Evolutionary conservation across 495 filamentous ascomycete species (phyloP).

Genomic region (Cetradonia linearis): DNA sequence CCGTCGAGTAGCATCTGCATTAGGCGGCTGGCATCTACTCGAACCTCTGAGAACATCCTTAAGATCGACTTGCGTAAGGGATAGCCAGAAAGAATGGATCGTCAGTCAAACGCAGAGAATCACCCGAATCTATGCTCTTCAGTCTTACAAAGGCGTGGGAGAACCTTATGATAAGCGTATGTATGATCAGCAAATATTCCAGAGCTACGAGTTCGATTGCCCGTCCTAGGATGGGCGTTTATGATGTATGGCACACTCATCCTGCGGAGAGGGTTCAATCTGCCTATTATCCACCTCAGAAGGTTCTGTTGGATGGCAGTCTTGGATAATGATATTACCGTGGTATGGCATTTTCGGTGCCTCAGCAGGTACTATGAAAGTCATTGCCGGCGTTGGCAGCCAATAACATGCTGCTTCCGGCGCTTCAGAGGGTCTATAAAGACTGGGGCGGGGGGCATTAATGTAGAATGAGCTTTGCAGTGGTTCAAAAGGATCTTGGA

Average conservation of each 20-base stretch:
- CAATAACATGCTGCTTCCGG: not conserved
- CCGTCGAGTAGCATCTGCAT: slow-evolving; percentile 28
- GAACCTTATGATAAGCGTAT: not conserved
- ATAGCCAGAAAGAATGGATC: slow-evolving; percentile 29
- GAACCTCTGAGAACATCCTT: slow-evolving; percentile 17
- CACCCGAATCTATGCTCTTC: slow-evolving; percentile 28
- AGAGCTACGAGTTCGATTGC: slow-evolving; percentile 7
- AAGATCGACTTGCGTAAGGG: slow-evolving; percentile 19
- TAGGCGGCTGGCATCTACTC: slow-evolving; percentile 35
- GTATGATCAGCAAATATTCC: slow-evolving; percentile 10
- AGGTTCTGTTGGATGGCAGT: no score
- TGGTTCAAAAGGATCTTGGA: not conserved
- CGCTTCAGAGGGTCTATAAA: not conserved
- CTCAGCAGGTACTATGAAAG: no score
- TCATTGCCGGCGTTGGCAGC: not conserved
- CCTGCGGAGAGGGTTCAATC: not conserved
- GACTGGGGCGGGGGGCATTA: not conserved
- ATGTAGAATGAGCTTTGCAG: not conserved
- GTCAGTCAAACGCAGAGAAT: slow-evolving; percentile 30
- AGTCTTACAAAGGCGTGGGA: not conserved
- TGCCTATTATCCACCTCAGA: not conserved
- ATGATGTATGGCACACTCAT: not conserved
- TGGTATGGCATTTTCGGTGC: not conserved
- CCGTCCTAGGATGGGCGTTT: not conserved
- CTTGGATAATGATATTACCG: no score